phyloP scores from a whole-genome alignment of 352 stramenopile genomes.

The Globisporangium nunn region DNA sequence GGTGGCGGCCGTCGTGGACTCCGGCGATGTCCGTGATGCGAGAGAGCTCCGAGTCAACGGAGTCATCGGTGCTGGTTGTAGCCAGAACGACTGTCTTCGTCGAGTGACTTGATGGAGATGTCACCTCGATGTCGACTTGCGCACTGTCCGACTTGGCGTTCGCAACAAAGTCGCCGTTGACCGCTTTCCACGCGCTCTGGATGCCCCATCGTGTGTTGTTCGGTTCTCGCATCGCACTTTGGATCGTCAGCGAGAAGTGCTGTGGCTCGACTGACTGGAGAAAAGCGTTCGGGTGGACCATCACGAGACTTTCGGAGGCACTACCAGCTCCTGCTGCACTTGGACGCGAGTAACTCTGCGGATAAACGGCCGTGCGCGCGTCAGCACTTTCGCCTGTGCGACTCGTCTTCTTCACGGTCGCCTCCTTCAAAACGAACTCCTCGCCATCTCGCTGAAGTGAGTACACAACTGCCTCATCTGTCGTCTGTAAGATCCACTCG shows the following conservation, averaged over 20 bases:
- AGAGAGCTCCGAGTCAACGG: constrained; percentile 9
- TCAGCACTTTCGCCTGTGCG: constrained; percentile 5
- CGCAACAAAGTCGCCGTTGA: constrained; percentile 14
- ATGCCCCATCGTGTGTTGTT: constrained; percentile 15
- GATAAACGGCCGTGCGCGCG: constrained; percentile 25
- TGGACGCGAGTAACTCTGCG: constrained; percentile 2
- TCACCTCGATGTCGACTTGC: constrained; percentile 34
- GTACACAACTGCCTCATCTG: constrained; percentile 25
- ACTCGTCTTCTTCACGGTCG: constrained; percentile 7
- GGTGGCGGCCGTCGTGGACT: constrained; percentile 27
- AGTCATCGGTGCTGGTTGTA: neutral
- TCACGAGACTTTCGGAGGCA: constrained; percentile 5
- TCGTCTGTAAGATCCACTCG: constrained; percentile 50
- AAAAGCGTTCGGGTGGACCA: constrained; percentile 41
- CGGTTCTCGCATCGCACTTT: constrained; percentile 20
- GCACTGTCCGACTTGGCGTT: constrained; percentile 20
- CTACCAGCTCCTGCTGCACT: neutral
- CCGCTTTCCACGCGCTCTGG: constrained; percentile 19
- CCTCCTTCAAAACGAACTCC: constrained; percentile 27
- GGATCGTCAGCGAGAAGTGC: constrained; percentile 3
- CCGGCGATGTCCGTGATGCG: constrained; percentile 31
- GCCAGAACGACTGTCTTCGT: constrained; percentile 44
- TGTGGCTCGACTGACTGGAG: constrained; percentile 23
- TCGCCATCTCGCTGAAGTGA: constrained; percentile 17
- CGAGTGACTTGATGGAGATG: constrained; percentile 14